Evolutionary conservation across 2,329 filamentous ascomycete species (phyloP).

Genomic region (Alternaria gaisen): DNA sequence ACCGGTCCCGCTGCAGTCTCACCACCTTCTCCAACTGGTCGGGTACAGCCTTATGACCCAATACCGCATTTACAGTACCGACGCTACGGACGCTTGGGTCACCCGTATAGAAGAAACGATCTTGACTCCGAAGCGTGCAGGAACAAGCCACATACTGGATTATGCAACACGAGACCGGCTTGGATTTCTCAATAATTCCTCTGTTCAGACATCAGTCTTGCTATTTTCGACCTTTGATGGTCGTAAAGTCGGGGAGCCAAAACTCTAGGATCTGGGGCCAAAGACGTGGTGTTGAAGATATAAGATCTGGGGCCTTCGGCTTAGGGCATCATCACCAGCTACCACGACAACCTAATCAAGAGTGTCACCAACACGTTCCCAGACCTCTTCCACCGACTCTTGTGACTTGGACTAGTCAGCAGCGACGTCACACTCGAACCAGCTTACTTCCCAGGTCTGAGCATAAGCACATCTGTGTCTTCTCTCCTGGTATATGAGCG

Average conservation of each 20-base stretch:
- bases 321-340: slow-evolving; percentile 18
- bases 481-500: slow-evolving; percentile 33
- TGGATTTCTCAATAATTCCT: slow-evolving; percentile 31
- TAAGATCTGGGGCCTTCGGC: slow-evolving; percentile 31
- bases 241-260: slow-evolving; percentile 20
- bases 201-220: slow-evolving; percentile 28
- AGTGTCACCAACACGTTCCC: slow-evolving; percentile 9
- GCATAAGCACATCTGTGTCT: slow-evolving; percentile 8
- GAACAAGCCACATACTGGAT: slow-evolving; percentile 33
- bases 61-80: slow-evolving; percentile 23
- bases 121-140: slow-evolving; percentile 27
- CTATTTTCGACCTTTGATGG: slow-evolving; percentile 36
- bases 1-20: slow-evolving; percentile 31
- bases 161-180: slow-evolving; percentile 38
- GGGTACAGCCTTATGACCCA: slow-evolving; percentile 20
- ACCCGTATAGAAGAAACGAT: slow-evolving; percentile 26
- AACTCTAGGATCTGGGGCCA: slow-evolving; percentile 21
- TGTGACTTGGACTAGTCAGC: slow-evolving; percentile 5
- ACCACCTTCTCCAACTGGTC: slow-evolving; percentile 25
- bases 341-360: slow-evolving; percentile 13
- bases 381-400: slow-evolving; percentile 2
- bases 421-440: slow-evolving; percentile 11
- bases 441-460: background rate
- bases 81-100: slow-evolving; percentile 11
- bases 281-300: slow-evolving; percentile 24